Base-by-base conservation (phyloP, 2,329 filamentous ascomycete species). In the Didymella segeticola region DNA sequence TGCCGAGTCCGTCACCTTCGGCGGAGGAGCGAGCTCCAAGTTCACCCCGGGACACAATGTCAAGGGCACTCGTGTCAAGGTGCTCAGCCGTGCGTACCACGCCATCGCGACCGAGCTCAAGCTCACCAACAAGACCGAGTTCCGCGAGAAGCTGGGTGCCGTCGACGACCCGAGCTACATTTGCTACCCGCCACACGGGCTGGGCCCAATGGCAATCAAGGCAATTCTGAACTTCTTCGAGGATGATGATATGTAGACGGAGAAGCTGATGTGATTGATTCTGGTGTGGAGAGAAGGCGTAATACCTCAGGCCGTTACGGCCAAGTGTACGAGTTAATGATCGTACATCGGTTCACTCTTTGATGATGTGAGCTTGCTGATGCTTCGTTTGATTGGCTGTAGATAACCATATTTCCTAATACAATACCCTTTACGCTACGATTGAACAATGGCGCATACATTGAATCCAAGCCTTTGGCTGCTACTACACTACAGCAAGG, bases 191-290 rank as follows among this genome's bases (percentile, higher is more conserved):
- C 87, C 89, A 53, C 88, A 92, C 68, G 92, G 93, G 7, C 82
- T 97, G 23, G 91, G 91, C 1, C 86, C 93, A 38, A 85, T 87
- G 58, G 93, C 92, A 36, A 86, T 92, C 58, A 86, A 89, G 72
- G 91, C 92, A n/a, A 86, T 97, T 63, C 82, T 96, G 78, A 89
- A 88, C 71, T 96, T 96, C 79, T 95, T 96, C 75, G 90, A 90
- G 61, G 85, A 86, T 23, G 69, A 72, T 31, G 69, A 72, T 19
- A 64, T 64, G 50, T 72, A 70, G 55, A 43, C 17, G 56, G 43
- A 25, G 27, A n/a, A n/a, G n/a, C n/a, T n/a, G n/a, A 48, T 47
- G 56, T 43, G 45, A 55, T 34, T 31, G n/a, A n/a, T 33, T 50
- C 47, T 26, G 52, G 26, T 30, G 45, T 38, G 41, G 34, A 51